Conservation (phyloP, 2,329 filamentous ascomycete species). For the Xylariaceae sp. region DNA sequence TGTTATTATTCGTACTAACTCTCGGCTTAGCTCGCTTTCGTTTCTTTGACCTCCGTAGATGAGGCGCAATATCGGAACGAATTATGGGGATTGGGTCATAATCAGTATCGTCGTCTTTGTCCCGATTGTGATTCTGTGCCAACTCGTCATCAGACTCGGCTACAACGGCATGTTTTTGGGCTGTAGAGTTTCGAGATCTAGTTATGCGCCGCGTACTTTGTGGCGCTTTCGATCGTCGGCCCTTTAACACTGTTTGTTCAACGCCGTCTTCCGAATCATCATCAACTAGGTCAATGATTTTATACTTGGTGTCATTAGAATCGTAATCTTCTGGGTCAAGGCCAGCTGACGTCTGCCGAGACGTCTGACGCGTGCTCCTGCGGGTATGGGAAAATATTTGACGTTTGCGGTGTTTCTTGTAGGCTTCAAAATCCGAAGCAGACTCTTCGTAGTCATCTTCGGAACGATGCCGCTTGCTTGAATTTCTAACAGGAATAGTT, state of each 20-base stretch:
- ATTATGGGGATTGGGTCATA: conserved; percentile 29
- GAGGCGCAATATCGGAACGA: conserved; percentile 38
- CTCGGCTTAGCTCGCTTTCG: conserved; percentile 26
- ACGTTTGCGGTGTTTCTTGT: conserved; percentile 24
- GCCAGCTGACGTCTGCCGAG: conserved; percentile 22
- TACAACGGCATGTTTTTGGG: conserved; percentile 3
- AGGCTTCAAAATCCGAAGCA: conserved; percentile 20
- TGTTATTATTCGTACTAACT: conserved; percentile 22
- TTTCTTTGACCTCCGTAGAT: conserved; percentile 25
- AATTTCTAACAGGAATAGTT: conserved; percentile 2
- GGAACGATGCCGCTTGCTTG: conserved; percentile 25
- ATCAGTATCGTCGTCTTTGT: conserved; percentile 30
- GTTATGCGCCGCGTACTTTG: conserved; percentile 24
- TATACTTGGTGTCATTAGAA: conserved; percentile 7
- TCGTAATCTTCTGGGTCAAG: conserved; percentile 4
- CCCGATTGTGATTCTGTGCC: conserved; percentile 27
- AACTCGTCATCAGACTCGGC: conserved; percentile 42
- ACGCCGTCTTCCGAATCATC: conserved; percentile 20
- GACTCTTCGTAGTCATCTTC: conserved; percentile 36
- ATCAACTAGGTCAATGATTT: conserved; percentile 5
- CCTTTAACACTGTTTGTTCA: neutral
- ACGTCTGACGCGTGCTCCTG: conserved; percentile 27
- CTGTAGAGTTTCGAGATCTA: conserved; percentile 24
- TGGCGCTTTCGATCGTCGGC: neutral
- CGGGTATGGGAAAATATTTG: conserved; percentile 10